Conservation (phyloP, 2,329 filamentous ascomycete species). For the Neobulgaria alba region DNA sequence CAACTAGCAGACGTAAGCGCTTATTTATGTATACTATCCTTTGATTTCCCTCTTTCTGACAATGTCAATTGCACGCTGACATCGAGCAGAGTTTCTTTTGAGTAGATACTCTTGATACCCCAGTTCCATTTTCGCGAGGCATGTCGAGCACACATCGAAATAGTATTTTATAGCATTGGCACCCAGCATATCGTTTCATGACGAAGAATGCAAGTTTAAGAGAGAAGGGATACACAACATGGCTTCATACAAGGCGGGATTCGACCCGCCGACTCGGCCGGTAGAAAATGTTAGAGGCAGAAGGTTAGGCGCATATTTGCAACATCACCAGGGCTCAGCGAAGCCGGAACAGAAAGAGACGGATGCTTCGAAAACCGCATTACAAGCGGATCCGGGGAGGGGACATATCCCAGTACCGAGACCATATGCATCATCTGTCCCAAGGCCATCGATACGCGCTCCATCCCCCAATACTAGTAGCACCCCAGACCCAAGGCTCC, state of each 20-base stretch:
- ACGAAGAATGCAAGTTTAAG: slow-evolving; percentile 17
- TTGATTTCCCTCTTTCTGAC: too few relatives aligned
- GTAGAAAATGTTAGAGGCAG: slow-evolving; percentile 30
- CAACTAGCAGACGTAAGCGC: slow-evolving; percentile 2
- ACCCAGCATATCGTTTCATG: slow-evolving; percentile 12
- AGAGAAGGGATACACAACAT: slow-evolving; percentile 32
- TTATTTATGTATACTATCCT: too few relatives aligned
- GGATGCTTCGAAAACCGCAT: slow-evolving; percentile 33
- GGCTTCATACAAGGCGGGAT: slow-evolving; percentile 35
- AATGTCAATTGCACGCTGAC: too few relatives aligned
- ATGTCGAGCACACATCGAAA: slow-evolving; percentile 17
- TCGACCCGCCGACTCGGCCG: slow-evolving; percentile 34
- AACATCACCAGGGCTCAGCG: slow-evolving; percentile 9
- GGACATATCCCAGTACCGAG: slow-evolving; percentile 8
- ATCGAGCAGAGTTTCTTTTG: slow-evolving; percentile 12
- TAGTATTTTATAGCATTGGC: slow-evolving; percentile 20
- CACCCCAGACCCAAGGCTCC: slow-evolving; percentile 14
- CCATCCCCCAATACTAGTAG: slow-evolving; percentile 14
- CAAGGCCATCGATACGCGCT: slow-evolving; percentile 16
- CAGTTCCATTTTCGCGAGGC: slow-evolving; percentile 12
- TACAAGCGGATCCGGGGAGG: slow-evolving; percentile 16
- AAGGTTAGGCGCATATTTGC: slow-evolving; percentile 21
- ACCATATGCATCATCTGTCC: slow-evolving; percentile 12
- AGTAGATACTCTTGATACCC: slow-evolving; percentile 9
- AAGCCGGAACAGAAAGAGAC: slow-evolving; percentile 29